Conservation (phyloP, 208 protist species). For the Tritrichomonas musculus region DNA sequence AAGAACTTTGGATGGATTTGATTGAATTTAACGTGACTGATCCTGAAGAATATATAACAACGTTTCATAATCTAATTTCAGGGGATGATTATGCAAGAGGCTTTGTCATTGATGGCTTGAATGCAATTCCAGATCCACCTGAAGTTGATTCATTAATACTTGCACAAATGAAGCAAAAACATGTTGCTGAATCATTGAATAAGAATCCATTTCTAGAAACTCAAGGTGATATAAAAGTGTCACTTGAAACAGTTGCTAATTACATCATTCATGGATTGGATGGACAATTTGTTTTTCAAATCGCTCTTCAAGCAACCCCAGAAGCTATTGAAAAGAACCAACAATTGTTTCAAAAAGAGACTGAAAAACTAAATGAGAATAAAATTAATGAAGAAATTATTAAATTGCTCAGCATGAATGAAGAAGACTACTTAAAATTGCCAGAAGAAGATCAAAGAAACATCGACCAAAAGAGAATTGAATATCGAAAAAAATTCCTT, state of each 20-base stretch:
- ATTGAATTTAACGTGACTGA: neutral
- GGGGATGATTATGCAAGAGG: neutral
- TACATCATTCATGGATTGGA: neutral
- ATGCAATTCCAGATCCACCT: neutral
- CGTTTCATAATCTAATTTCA: neutral
- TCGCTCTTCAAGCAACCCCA: neutral
- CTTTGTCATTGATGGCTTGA: constrained; percentile 15
- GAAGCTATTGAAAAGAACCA: neutral
- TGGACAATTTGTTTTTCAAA: neutral
- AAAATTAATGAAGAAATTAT: neutral
- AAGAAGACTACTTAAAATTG: neutral
- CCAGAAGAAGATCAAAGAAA: neutral
- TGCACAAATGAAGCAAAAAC: neutral
- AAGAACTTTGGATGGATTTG: neutral
- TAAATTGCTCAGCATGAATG: neutral
- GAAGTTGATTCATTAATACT: neutral
- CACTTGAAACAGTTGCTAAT: neutral
- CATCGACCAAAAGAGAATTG: neutral
- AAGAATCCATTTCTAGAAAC: neutral
- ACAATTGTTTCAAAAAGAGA: neutral
- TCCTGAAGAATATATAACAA: neutral
- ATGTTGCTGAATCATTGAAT: neutral
- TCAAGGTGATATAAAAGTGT: neutral
- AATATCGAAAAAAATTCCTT: neutral
- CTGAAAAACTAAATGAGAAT: neutral